Base-by-base conservation (phyloP, 345 rosid genomes). In the Citrus unshiu region DNA sequence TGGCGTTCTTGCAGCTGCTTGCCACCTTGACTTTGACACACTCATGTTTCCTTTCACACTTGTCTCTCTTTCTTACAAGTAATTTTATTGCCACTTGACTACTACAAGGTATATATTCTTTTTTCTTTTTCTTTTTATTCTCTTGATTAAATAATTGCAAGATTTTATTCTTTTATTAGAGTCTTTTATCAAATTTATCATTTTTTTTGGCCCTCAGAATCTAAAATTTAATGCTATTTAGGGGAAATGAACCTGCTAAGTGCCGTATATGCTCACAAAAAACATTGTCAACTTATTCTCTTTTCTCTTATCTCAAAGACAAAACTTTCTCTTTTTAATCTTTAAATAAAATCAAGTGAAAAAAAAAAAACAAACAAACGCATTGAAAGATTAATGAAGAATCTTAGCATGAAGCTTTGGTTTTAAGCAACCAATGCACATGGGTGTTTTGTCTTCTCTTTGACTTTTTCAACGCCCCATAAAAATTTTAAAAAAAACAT, bases 1-100 rank as follows among this genome's bases (percentile, higher is more conserved):
- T 81, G 83, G 78, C 77, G 66, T 69, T 79, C 81, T 49, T 59
- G 60, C 74, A 57, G 6, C 25, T 54, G 49, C n/a, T 73, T 1
- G 29, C 10, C 25, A 64, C 51, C 75, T 54, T 37, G 49, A 71
- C 70, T 71, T 64, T 18, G 40, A 14, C 16, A 72, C 57, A 10
- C 43, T 5, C 9, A 2, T 9, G 12, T 7, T 57, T 5, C 22
- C 2, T 40, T 64, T 65, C 25, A 37, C 59, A 14, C 51, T 3
- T 13, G 5, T 46, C 72, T 78, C 18, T 59, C 64, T 21, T 34
- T 13, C 2, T 62, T 29, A 2, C 37, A 62, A 62, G 3, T 29
- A 46, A 27, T 62, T 29, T 27, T 14, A 13, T 27, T 13, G 1
- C 32, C 10, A 30, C 68, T 30, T 30, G 7, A 30, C 4, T 58